Base-by-base conservation (phyloP, 1,139 yeast genomes). In the Kodamaea fungicola region DNA sequence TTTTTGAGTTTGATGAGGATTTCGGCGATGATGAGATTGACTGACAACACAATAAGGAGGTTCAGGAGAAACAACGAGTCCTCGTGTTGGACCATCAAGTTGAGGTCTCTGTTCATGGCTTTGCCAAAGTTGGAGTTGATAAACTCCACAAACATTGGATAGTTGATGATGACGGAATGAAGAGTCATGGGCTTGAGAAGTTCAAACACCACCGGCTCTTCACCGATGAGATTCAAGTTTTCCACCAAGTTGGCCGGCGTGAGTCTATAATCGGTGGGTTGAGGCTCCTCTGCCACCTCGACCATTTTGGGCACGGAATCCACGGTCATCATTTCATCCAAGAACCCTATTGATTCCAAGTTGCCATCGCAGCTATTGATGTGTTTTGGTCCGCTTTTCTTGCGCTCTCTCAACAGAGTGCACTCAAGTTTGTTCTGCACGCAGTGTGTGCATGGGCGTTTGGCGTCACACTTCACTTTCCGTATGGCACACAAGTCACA, bases 401-500 rank as follows among this genome's bases (percentile, higher is more conserved):
- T 68, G 24, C 73, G 55, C 42, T 59, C 62, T 37, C 76, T 50
- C 21, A 62, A 46, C 42, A 54, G 59, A 6, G 75, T 70, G 49
- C 76, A 70, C 16, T 55, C 52, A 26, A 69, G 44, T 33, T 55
- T 55, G 46, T 67, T 67, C 34, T 62, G 51, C 27, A 61, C 54
- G 49, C 76, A 70, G 46, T 66, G 74, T 27, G 50, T 39, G 48
- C 76, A 70, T 2, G 75, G 76, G 31, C 72, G 52, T 29, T 50
- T 47, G n/a, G 54, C 54, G 33, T 67, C 74, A 50, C 76, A 70
- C 42, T 62, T 61, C 26, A 68, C 70, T 47, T 70, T 70, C 24
- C 74, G 45, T n/a, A 62, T 55, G 16, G 74, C 71, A 54, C 76
- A 70, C 12, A 69, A 71, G 44, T 70, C 76, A 44, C 76, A 70